phyloP scores from a whole-genome alignment of 2,329 filamentous ascomycete genomes.

The Botrytis byssoidea region DNA sequence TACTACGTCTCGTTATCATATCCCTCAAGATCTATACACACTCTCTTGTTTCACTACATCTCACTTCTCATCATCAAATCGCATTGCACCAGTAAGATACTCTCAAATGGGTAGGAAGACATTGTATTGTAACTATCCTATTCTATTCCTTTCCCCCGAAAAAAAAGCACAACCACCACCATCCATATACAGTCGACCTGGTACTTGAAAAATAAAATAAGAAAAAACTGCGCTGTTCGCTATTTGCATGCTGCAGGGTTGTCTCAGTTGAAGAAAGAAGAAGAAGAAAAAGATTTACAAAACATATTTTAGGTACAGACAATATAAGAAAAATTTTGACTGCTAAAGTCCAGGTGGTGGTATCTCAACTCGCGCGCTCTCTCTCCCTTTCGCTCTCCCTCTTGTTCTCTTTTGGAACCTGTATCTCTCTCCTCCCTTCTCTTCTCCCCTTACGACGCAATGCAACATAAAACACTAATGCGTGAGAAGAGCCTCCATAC shows the following conservation, averaged over 20 bases:
- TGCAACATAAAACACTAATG: conserved; percentile 10
- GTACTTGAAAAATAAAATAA: neutral
- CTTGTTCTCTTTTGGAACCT: neutral
- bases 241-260: conserved; percentile 12
- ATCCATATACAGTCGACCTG: conserved; percentile 2
- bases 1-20: neutral
- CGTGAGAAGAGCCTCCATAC: conserved; percentile 8
- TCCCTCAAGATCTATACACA: neutral
- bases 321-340: conserved; percentile 10
- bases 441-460: neutral
- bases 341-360: conserved; percentile 17
- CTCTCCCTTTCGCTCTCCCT: neutral
- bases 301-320: conserved; percentile 17
- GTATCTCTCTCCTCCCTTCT: neutral
- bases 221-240: conserved; percentile 2
- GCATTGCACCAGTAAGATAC: neutral
- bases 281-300: conserved; percentile 13
- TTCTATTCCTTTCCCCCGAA: neutral
- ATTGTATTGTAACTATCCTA: conserved; percentile 6
- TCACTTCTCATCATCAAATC: neutral
- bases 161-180: conserved; percentile 1
- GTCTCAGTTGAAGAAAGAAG: neutral
- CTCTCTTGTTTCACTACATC: neutral
- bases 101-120: neutral
- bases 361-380: conserved; percentile 8